Conservation (phyloP, 495 filamentous ascomycete species). For the Penicillium goetzii region DNA sequence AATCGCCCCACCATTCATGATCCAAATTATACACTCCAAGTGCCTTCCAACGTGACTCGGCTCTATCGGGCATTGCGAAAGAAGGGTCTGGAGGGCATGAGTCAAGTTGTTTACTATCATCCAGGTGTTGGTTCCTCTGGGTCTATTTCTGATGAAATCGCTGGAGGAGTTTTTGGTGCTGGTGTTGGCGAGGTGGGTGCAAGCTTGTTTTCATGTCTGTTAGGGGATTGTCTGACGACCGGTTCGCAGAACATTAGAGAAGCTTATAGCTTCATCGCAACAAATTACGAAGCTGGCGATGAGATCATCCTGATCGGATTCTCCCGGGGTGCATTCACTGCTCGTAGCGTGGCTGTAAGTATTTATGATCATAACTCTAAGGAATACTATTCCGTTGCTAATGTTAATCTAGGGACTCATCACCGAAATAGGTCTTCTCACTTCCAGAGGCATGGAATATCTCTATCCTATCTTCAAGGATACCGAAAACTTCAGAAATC, state of each 20-base stretch:
- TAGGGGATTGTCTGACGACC: slow-evolving; percentile 13
- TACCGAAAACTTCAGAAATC: slow-evolving; percentile 58
- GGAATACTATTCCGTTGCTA: neutral
- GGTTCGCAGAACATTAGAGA: slow-evolving; percentile 61
- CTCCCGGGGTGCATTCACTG: slow-evolving; percentile 75
- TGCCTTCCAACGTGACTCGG: slow-evolving; percentile 52
- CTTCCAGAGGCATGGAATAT: slow-evolving; percentile 62
- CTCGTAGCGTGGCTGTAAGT: slow-evolving; percentile 55
- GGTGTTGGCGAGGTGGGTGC: slow-evolving; percentile 50
- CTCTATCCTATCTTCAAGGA: slow-evolving; percentile 69
- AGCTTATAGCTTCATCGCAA: slow-evolving; percentile 67
- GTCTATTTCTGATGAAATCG: slow-evolving; percentile 44
- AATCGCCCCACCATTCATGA: slow-evolving; percentile 21
- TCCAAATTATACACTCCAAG: slow-evolving; percentile 30
- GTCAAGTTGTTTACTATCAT: slow-evolving; percentile 59
- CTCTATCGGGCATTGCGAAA: slow-evolving; percentile 43
- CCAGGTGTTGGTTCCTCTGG: slow-evolving; percentile 55
- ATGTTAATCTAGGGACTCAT: slow-evolving; percentile 56
- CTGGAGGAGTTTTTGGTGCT: slow-evolving; percentile 55
- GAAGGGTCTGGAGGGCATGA: slow-evolving; percentile 29
- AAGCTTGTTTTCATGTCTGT: neutral
- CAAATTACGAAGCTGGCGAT: slow-evolving; percentile 68
- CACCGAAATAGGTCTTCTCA: slow-evolving; percentile 63
- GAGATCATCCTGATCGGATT: slow-evolving; percentile 74
- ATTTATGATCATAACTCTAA: neutral